A percentile compares a stretch with the other conserved stretches of the same genome.
phyloP scores from a whole-genome alignment of 257 asterid species.

The Salvia miltiorrhiza region DNA sequence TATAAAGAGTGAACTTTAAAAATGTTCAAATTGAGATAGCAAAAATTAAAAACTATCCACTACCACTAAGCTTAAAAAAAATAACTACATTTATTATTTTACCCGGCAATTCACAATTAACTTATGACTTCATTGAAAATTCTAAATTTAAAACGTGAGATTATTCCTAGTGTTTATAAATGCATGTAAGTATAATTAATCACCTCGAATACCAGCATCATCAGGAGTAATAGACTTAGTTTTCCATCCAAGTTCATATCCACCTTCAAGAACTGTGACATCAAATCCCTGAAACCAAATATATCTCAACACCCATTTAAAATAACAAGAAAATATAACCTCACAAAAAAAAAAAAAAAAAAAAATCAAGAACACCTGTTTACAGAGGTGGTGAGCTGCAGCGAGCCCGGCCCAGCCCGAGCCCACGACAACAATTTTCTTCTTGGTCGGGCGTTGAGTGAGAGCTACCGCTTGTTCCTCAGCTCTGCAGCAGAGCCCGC shows the following conservation, averaged over 20 bases:
- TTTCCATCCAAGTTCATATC: slow-evolving; percentile 56
- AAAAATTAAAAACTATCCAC: too few relatives aligned
- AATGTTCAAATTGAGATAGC: too few relatives aligned
- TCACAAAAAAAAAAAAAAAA: background rate
- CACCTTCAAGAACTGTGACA: slow-evolving; percentile 70
- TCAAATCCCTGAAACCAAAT: slow-evolving; percentile 56
- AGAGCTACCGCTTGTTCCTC: slow-evolving; percentile 32
- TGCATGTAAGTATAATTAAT: slow-evolving; percentile 10
- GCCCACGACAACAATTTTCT: slow-evolving; percentile 53
- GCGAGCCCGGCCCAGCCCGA: slow-evolving; percentile 75
- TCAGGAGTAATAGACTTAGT: slow-evolving; percentile 48
- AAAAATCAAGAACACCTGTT: slow-evolving; percentile 34
- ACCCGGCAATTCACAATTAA: too few relatives aligned
- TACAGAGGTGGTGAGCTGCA: slow-evolving; percentile 64
- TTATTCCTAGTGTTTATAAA: too few relatives aligned
- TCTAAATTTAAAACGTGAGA: too few relatives aligned
- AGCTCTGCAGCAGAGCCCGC: slow-evolving; percentile 44
- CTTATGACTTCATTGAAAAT: too few relatives aligned
- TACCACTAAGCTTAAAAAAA: too few relatives aligned
- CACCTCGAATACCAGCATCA: slow-evolving; percentile 55
- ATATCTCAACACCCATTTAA: background rate
- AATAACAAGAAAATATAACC: background rate
- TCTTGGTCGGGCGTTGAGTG: slow-evolving; percentile 35
- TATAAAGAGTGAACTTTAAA: too few relatives aligned
- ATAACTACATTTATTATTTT: too few relatives aligned